Conservation (phyloP, 805 yeast genomes). For the Saccharomyces paradoxus region DNA sequence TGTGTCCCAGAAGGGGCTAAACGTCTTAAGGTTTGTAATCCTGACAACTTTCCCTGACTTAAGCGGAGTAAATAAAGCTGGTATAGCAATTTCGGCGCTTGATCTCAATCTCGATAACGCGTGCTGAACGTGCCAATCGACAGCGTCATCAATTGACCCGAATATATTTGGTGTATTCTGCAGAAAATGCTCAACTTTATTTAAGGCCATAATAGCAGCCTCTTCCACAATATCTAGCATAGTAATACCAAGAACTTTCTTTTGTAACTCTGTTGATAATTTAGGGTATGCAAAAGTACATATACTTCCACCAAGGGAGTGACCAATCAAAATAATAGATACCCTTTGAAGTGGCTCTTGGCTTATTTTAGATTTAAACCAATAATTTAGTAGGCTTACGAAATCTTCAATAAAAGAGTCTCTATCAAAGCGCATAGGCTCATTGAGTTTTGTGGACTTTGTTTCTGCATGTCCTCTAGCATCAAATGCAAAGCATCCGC, state of each 20-base stretch:
- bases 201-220: conserved; percentile 66
- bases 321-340: conserved; percentile 63
- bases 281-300: conserved; percentile 44
- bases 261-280: conserved; percentile 13
- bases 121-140: conserved; percentile 72
- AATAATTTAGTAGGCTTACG: conserved; percentile 36
- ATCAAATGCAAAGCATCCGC: conserved; percentile 70
- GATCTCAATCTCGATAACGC: conserved; percentile 44
- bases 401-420: conserved; percentile 54
- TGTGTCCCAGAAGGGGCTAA: conserved; percentile 63
- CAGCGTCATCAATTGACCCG: conserved; percentile 44
- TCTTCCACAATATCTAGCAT: conserved; percentile 93
- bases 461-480: conserved; percentile 79
- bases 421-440: conserved; percentile 36
- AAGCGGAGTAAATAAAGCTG: conserved; percentile 42
- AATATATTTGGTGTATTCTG: conserved; percentile 58
- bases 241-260: conserved; percentile 52
- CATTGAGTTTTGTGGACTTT: conserved; percentile 13
- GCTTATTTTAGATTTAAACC: conserved; percentile 22
- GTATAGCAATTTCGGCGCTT: conserved; percentile 74
- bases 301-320: conserved; percentile 88
- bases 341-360: conserved; percentile 8
- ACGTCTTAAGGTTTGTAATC: conserved; percentile 54
- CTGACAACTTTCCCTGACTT: conserved; percentile 37
- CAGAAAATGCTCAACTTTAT: conserved; percentile 60